Evolutionary conservation across 2,329 filamentous ascomycete genomes (phyloP).

Genomic region (Aspergillus amoenus): DNA sequence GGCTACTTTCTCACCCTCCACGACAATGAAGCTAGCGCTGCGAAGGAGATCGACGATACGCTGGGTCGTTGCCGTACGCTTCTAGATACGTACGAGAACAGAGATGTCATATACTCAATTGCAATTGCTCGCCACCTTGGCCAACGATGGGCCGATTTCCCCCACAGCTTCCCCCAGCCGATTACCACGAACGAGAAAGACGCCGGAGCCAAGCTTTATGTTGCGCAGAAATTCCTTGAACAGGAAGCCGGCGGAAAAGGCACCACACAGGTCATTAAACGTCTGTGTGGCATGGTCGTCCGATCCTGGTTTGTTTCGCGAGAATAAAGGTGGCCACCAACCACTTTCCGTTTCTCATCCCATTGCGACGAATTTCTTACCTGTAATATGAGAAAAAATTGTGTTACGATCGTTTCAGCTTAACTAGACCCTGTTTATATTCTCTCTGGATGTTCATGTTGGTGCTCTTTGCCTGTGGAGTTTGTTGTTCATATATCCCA

Average conservation of each 20-base stretch:
- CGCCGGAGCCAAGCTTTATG: conserved; percentile 64
- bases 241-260: conserved; percentile 66
- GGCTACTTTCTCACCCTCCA: conserved; percentile 69
- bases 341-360: conserved; percentile 1
- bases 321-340: conserved; percentile 24
- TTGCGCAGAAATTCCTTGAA: conserved; percentile 69
- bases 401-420: conserved; percentile 15
- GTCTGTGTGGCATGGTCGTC: conserved; percentile 66
- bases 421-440: conserved; percentile 18
- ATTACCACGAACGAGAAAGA: conserved; percentile 66
- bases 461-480: conserved; percentile 3
- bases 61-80: conserved; percentile 66
- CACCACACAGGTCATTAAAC: conserved; percentile 71
- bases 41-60: conserved; percentile 63
- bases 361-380: conserved; percentile 16
- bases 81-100: conserved; percentile 78
- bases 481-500: conserved; percentile 17
- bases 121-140: conserved; percentile 75
- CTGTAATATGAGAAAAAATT: conserved; percentile 22
- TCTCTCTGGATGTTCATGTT: conserved; percentile 5
- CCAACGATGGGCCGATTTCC: conserved; percentile 61
- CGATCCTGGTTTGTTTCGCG: conserved; percentile 54
- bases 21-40: conserved; percentile 55
- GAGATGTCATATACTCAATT: conserved; percentile 87
- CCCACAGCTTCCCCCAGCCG: conserved; percentile 55